Percentiles rank a stretch among this genome's conserved stretches.
phyloP scores from a whole-genome alignment of 139 green algal species.

The Chlamydomonas incerta region DNA sequence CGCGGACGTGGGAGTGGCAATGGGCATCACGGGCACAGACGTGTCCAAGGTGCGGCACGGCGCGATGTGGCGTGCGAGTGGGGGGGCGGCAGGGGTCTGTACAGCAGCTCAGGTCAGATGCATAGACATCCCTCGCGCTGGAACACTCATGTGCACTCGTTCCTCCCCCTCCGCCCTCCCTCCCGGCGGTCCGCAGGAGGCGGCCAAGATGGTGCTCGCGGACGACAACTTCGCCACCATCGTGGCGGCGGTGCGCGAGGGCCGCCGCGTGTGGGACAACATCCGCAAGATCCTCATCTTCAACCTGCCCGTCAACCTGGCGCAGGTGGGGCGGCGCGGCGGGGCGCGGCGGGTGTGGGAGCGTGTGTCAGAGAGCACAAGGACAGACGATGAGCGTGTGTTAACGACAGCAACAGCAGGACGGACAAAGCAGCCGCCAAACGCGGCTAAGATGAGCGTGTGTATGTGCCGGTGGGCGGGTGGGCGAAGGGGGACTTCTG shows the following conservation, averaged over 20 bases:
- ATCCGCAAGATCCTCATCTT: constrained; percentile 58
- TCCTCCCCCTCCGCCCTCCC: too few relatives aligned
- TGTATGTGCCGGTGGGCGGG: too few relatives aligned
- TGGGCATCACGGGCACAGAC: constrained; percentile 83
- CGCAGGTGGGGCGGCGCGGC: constrained; percentile 14
- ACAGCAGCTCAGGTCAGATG: constrained; percentile 17
- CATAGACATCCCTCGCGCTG: too few relatives aligned
- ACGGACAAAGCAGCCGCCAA: too few relatives aligned
- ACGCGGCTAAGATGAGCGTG: too few relatives aligned
- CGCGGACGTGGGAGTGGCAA: constrained; percentile 93
- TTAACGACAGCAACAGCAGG: too few relatives aligned
- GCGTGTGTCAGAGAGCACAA: constrained; percentile 69
- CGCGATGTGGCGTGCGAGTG: constrained; percentile 19
- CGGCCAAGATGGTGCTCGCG: constrained; percentile 92
- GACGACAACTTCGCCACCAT: constrained; percentile 97
- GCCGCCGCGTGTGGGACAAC: constrained; percentile 95
- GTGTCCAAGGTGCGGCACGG: constrained; percentile 54
- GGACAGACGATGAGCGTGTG: too few relatives aligned
- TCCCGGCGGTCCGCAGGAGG: constrained; percentile 90
- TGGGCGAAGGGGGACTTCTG: too few relatives aligned
- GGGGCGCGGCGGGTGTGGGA: constrained; percentile 35
- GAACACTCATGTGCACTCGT: too few relatives aligned
- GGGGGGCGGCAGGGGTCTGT: constrained; percentile 18
- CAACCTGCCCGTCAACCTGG: constrained; percentile 63
- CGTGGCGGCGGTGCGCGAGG: constrained; percentile 90